Conservation (phyloP, 805 yeast species). For the Lipomyces orientalis region DNA sequence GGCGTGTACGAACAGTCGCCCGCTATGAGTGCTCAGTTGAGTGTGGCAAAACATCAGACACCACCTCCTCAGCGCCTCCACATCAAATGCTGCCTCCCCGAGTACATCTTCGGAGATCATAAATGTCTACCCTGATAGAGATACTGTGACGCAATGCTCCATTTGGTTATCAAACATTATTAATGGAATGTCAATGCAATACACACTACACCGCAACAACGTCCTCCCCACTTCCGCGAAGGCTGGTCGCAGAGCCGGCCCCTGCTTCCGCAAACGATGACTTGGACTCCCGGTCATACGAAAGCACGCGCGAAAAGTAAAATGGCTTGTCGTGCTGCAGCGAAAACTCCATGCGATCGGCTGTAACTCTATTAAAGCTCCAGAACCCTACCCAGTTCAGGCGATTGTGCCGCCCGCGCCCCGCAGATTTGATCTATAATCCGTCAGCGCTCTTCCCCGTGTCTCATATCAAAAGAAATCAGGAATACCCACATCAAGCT, state of each 20-base stretch:
- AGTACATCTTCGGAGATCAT: background rate
- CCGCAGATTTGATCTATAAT: constrained; percentile 64
- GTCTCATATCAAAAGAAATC: background rate
- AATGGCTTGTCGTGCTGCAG: constrained; percentile 78
- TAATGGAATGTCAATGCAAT: background rate
- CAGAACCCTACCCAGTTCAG: constrained; percentile 73
- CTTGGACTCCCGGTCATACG: constrained; percentile 28
- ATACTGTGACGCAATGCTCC: background rate
- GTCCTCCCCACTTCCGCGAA: background rate
- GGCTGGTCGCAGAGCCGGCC: background rate
- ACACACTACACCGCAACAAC: background rate
- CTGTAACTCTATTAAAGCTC: constrained; percentile 60
- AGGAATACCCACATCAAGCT: constrained; percentile 45
- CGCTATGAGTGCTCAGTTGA: background rate
- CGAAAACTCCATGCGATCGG: constrained; percentile 60
- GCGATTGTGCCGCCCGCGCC: constrained; percentile 68
- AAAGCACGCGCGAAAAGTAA: constrained; percentile 57
- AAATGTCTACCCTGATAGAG: background rate
- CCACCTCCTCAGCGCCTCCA: background rate
- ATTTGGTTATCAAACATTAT: background rate
- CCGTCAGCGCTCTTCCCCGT: constrained; percentile 22
- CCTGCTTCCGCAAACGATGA: constrained; percentile 20
- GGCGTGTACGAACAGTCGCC: background rate
- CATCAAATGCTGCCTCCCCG: background rate
- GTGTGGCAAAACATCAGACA: background rate